phyloP scores from a whole-genome alignment of 176 grass and related monocot species.

The barley (Hordeum vulgare) region DNA sequence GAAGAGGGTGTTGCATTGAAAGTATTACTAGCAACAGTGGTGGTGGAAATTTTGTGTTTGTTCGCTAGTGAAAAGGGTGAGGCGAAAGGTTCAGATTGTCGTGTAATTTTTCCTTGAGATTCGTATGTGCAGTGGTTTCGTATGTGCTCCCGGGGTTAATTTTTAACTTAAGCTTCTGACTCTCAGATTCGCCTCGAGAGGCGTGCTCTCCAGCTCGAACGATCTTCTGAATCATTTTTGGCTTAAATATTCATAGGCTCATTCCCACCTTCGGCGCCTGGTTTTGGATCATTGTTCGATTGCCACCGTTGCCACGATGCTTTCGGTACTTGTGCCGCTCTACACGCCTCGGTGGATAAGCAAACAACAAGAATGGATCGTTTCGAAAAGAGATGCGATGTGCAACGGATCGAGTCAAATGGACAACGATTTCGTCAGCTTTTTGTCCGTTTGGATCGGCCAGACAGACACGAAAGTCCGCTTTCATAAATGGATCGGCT shows the following conservation, averaged over 20 bases:
- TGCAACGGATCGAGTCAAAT: no score
- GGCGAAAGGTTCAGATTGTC: conserved; percentile 1
- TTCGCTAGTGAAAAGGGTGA: background rate
- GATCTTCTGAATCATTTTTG: background rate
- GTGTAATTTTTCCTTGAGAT: background rate
- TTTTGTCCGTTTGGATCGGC: no score
- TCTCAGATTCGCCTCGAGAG: background rate
- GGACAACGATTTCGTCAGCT: no score
- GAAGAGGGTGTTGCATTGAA: no score
- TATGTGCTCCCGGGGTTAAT: background rate
- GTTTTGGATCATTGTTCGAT: background rate
- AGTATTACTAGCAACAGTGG: background rate
- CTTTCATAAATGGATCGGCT: no score
- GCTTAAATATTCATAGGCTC: background rate
- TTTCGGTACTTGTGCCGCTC: background rate
- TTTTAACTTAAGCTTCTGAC: background rate
- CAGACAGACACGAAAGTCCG: no score
- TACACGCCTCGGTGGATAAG: background rate
- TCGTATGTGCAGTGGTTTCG: background rate
- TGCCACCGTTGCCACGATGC: background rate
- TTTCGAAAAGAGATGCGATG: no score
- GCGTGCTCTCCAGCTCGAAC: background rate
- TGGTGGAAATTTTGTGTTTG: background rate
- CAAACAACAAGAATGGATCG: background rate
- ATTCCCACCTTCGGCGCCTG: background rate